Evolutionary conservation across 2,329 filamentous ascomycete genomes (phyloP), one percentile per base, ranked within the genome.

Genomic region (Sclerotinia trifoliorum): DNA sequence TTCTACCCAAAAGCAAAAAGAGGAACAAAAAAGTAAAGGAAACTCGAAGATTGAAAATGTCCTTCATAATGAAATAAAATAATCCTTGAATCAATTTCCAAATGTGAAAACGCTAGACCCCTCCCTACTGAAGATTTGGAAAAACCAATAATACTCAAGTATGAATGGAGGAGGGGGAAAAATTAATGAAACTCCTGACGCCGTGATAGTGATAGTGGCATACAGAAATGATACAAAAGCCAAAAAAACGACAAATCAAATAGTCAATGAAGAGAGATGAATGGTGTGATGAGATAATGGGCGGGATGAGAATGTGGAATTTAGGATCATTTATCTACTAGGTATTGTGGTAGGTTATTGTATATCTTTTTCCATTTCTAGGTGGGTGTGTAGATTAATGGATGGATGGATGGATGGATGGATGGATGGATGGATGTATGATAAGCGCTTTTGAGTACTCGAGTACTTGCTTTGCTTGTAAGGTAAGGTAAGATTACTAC

Each of bases 1-100:
- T 69, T 69, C 67, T 2, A 39, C 24, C 61, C 57, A 68, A 58
- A 69, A 73, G 70, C 51, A 75, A 63, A 63, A 73, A 63, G 69
- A 69, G 70, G 66, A 74, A 68, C 64, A 73, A 64, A 49, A 75
- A 39, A 35, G 54, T 39, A n/a, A 56, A 13, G 32, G 19, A 21
- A 21, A 39, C 19, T 17, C 39, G 39, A 42, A 42, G 39, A 42
- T 42, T 42, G 13, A 17, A 42, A 35, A 11, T 35, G 7, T n/a
- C 46, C 29, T 15, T 61, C 58, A 62, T 62, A 62, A 39, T 62
- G 58, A 39, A 56, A 39, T 56, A n/a, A n/a, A 35, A 39, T 19
- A 39, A 61, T 35, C 44, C 58, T 49, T 35, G 44, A 61, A n/a
- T 49, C 19, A 61, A 48, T 32, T 49, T 3, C 29, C 26, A 35